Percentiles rank a stretch among this genome's conserved stretches.
These are phyloP conservation scores for Epichloe hybrida DNA, from an alignment of 2,329 filamentous ascomycete genomes.

Conservation along the genomic window DNA sequence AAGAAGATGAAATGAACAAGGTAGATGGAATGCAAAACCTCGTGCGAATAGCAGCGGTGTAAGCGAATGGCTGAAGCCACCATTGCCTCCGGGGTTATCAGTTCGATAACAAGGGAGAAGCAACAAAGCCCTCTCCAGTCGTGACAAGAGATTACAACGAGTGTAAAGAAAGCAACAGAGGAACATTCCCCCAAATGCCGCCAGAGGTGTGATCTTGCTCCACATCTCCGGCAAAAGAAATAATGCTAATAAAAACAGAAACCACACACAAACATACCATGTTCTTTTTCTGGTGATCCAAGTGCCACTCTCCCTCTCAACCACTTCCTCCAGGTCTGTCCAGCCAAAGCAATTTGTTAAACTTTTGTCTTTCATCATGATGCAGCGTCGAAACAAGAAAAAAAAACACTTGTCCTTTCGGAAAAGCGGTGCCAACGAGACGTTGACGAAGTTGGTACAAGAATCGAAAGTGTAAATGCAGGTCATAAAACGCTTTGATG, in stretches of 20 bases:
- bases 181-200: neutral
- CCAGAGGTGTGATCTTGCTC: neutral
- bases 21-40: neutral
- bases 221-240: neutral
- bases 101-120: neutral
- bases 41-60: neutral
- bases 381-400: constrained; percentile 9
- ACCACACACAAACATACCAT: constrained; percentile 15
- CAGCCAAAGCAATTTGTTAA: constrained; percentile 3
- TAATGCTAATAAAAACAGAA: constrained; percentile 5
- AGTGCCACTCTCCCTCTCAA: constrained; percentile 1
- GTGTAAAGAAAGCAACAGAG: constrained; percentile 27
- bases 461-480: constrained; percentile 28
- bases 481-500: constrained; percentile 23
- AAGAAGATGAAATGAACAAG: neutral
- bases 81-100: neutral
- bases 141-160: constrained; percentile 36
- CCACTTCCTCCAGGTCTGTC: constrained; percentile 1
- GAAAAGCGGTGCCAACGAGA: constrained; percentile 15
- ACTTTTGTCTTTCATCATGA: constrained; percentile 17
- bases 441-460: constrained; percentile 30
- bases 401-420: constrained; percentile 8
- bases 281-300: constrained; percentile 3
- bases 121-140: constrained; percentile 20
- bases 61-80: neutral